Conservation (phyloP, 2,329 filamentous ascomycete species). For the Cucurbitaria berberidis region DNA sequence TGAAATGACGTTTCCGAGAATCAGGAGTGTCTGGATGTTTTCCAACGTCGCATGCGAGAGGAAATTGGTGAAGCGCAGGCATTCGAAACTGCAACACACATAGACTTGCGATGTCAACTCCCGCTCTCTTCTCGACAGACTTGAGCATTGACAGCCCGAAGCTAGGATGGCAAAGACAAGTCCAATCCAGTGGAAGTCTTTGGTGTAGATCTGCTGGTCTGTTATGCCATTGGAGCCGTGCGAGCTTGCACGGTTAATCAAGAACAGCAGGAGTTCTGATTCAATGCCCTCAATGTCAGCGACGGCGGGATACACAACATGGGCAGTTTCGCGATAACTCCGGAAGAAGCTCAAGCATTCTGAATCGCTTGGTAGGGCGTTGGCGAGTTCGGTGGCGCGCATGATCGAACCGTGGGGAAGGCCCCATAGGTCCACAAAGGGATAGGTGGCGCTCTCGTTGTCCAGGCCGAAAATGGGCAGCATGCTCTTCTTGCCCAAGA, state of each 20-base stretch:
- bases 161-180: conserved; percentile 68
- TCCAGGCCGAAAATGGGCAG: conserved; percentile 67
- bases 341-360: conserved; percentile 65
- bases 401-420: conserved; percentile 64
- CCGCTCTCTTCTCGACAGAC: conserved; percentile 63
- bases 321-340: conserved; percentile 64
- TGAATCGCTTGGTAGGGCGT: conserved; percentile 63
- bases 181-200: conserved; percentile 64
- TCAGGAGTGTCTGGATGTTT: conserved; percentile 66
- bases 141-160: conserved; percentile 66
- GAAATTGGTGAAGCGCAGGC: conserved; percentile 68
- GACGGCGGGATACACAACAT: conserved; percentile 66
- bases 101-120: conserved; percentile 70
- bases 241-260: conserved; percentile 58
- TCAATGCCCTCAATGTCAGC: conserved; percentile 63
- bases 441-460: conserved; percentile 69
- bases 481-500: conserved; percentile 65
- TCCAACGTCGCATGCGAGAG: conserved; percentile 66
- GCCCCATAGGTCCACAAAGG: conserved; percentile 69
- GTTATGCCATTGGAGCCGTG: conserved; percentile 54
- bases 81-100: conserved; percentile 70
- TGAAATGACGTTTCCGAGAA: conserved; percentile 67
- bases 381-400: conserved; percentile 64
- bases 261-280: conserved; percentile 59
- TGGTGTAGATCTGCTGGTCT: conserved; percentile 63